Conservation (phyloP, 192 early-diverging fungal genomes). For the Mortierella hygrophila region DNA sequence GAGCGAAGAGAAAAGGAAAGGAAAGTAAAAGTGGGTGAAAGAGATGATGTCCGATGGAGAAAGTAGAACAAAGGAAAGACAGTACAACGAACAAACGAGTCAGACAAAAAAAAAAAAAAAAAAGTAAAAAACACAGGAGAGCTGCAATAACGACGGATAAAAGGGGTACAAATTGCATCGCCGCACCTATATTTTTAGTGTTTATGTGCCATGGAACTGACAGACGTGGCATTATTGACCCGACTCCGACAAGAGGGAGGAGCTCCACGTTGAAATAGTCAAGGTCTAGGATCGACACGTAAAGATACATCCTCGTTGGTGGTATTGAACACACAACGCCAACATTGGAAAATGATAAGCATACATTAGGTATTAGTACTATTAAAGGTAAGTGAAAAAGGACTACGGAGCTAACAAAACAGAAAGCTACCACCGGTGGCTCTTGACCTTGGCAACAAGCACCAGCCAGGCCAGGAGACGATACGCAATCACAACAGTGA, state of each 20-base stretch:
- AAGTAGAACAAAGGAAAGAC: background rate
- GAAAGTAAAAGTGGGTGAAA: background rate
- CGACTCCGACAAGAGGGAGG: too few species aligned
- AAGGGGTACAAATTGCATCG: too few species aligned
- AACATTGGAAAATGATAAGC: too few species aligned
- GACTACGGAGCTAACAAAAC: background rate
- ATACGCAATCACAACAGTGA: slow-evolving; percentile 29
- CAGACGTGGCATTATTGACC: too few species aligned
- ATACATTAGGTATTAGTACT: too few species aligned
- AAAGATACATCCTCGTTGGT: too few species aligned
- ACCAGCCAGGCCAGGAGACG: slow-evolving; percentile 31
- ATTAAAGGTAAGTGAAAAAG: background rate
- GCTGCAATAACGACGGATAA: too few species aligned
- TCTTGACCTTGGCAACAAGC: slow-evolving; percentile 40
- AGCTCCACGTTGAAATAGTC: too few species aligned
- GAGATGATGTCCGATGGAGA: background rate
- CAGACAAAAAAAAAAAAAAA: background rate
- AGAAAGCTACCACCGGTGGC: slow-evolving; percentile 29
- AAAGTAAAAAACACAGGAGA: background rate
- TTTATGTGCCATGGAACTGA: too few species aligned
- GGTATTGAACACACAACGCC: background rate
- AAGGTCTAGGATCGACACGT: too few species aligned
- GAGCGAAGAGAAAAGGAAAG: background rate
- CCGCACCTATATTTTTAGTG: too few species aligned
- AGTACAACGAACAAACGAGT: background rate